Conservation (phyloP, 352 stramenopile genomes). For the Globisporangium parvum region DNA sequence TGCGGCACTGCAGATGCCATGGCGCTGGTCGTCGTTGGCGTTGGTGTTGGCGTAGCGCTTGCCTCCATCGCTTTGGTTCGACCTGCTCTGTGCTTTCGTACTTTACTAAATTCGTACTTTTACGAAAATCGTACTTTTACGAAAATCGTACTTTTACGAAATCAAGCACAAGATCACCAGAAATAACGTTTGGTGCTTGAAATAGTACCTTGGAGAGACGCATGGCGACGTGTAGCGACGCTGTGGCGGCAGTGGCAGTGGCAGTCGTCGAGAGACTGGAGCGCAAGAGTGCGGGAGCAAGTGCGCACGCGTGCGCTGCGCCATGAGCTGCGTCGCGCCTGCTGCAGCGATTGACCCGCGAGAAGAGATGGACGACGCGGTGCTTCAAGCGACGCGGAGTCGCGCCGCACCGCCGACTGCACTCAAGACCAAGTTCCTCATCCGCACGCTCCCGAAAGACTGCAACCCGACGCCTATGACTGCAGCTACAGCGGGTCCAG, state of each 20-base stretch:
- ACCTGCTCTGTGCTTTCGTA: no score
- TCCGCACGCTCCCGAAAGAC: constrained; percentile 60
- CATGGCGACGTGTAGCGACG: neutral
- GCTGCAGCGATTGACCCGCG: constrained; percentile 28
- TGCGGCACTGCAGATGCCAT: neutral
- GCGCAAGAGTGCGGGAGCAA: neutral
- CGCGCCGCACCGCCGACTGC: constrained; percentile 1
- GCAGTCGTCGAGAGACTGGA: neutral
- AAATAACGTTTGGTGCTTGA: neutral
- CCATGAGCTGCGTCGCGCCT: constrained; percentile 34
- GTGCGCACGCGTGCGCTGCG: neutral
- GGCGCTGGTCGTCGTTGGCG: no score
- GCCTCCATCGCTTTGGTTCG: no score
- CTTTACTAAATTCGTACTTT: no score
- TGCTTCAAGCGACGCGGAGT: neutral
- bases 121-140: no score
- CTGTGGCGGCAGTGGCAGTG: neutral
- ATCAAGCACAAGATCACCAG: neutral
- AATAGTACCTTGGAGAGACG: neutral
- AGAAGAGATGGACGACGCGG: constrained; percentile 38
- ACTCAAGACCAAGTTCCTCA: constrained; percentile 54
- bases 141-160: no score
- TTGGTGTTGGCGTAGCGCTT: no score
- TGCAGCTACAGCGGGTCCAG: neutral
- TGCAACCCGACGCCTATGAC: constrained; percentile 64